Evolutionary conservation across 2,329 filamentous ascomycete species (phyloP).

Genomic region (Ophiostoma angusticollis): DNA sequence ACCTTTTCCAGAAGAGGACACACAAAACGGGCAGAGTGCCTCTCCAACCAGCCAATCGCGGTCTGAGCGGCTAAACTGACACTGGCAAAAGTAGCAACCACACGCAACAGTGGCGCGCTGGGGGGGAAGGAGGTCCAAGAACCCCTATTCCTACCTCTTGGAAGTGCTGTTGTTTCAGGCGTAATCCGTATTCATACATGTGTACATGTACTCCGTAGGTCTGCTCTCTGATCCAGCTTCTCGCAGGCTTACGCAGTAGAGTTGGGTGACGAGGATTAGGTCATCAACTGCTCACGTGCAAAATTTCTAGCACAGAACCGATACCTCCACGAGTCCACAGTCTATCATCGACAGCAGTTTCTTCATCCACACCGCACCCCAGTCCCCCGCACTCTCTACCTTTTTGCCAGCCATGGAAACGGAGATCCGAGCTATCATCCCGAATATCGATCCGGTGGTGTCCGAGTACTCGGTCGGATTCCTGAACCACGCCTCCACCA

Average conservation of each 20-base stretch:
- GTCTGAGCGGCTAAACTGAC: conserved; percentile 5
- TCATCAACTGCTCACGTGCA: conserved; percentile 8
- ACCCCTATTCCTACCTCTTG: too few species aligned
- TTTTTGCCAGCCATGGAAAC: conserved; percentile 54
- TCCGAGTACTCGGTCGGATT: conserved; percentile 93
- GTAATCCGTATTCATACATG: too few species aligned
- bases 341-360: not conserved
- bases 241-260: too few species aligned
- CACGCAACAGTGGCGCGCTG: too few species aligned
- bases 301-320: conserved; percentile 3
- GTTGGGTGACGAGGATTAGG: too few species aligned
- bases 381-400: not conserved
- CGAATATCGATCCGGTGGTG: conserved; percentile 75
- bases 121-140: too few species aligned
- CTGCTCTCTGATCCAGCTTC: too few species aligned
- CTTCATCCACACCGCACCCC: not conserved
- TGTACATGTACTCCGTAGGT: too few species aligned
- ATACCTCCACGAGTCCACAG: not conserved
- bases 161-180: too few species aligned
- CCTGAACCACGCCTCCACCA: conserved; percentile 79
- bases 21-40: too few species aligned
- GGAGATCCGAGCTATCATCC: conserved; percentile 72
- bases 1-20: too few species aligned
- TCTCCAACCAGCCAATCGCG: not conserved
- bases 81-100: too few species aligned